These are phyloP conservation scores for Penicillium goetzii DNA, from an alignment of 495 filamentous ascomycete species.

Conservation along the genomic window DNA sequence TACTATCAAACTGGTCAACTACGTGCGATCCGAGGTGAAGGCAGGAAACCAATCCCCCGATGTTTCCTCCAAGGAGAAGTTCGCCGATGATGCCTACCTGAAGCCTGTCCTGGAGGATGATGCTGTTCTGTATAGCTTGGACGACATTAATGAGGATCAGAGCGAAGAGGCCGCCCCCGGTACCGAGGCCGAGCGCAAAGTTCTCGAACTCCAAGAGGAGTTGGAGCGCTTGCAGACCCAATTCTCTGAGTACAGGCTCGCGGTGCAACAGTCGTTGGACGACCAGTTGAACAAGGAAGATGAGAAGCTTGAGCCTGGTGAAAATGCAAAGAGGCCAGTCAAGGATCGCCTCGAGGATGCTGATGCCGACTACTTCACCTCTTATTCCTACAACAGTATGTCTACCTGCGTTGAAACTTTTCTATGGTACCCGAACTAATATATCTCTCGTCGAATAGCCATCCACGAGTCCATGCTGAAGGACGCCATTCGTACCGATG, in stretches of 20 bases:
- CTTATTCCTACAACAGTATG: slow-evolving; percentile 78
- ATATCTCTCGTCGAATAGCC: slow-evolving; percentile 44
- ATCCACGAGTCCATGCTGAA: slow-evolving; percentile 96
- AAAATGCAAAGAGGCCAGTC: slow-evolving; percentile 22
- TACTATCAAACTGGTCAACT: slow-evolving; percentile 85
- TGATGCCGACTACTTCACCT: slow-evolving; percentile 75
- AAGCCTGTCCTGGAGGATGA: slow-evolving; percentile 91
- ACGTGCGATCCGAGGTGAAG: slow-evolving; percentile 62
- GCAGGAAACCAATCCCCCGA: slow-evolving; percentile 55
- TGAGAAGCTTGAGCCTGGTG: slow-evolving; percentile 36
- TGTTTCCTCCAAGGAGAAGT: slow-evolving; percentile 58
- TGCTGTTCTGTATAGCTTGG: slow-evolving; percentile 78
- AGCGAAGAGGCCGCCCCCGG: slow-evolving; percentile 28
- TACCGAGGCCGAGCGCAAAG: slow-evolving; percentile 54
- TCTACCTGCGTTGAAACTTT: neutral
- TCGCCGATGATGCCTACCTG: slow-evolving; percentile 75
- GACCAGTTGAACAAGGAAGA: slow-evolving; percentile 63
- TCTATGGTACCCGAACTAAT: slow-evolving; percentile 22
- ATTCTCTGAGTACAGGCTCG: slow-evolving; percentile 70
- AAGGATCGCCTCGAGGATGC: slow-evolving; percentile 38
- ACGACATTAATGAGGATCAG: slow-evolving; percentile 64
- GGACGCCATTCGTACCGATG: slow-evolving; percentile 66
- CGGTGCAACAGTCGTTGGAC: slow-evolving; percentile 72
- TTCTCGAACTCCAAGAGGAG: slow-evolving; percentile 70
- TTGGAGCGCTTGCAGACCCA: slow-evolving; percentile 65